Evolutionary conservation across 2,329 filamentous ascomycete species (phyloP), one percentile per base, ranked within the genome.

Genomic region (Stachybotrys echinatus): DNA sequence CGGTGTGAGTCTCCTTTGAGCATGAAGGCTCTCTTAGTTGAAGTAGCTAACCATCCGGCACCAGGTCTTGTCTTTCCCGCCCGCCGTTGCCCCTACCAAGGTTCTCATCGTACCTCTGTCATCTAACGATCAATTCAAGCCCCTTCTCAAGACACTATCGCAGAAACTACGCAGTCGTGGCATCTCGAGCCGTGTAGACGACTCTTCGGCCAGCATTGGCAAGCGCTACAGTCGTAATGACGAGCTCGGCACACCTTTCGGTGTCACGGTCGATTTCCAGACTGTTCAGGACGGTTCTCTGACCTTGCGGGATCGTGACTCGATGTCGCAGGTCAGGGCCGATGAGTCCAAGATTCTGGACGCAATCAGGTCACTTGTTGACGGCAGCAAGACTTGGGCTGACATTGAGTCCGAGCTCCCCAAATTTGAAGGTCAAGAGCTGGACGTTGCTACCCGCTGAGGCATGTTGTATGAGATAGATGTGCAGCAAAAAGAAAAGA

Each of bases 181-280:
- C 50, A 77, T 97, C 49, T 90, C 90, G 42, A 95, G 83, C 75
- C 86, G 89, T 53, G 82, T 96, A 37, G 94, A 97, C 64, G 89
- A 94, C 69, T 95, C 89, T 14, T 89, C 87, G 23, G 91, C 92
- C 54, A 91, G 85, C 55, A 97, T 97, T 60, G 92, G 92, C 67
- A 96, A 95, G 79, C 87, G 92, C 48, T 97, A 95, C 71, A 85
- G 88, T 65, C 85, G 94, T 62, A 96, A 96, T 67, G 92, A 97
- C 69, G 92, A 97, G 74, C 81, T 96, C 52, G 94, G 92, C 62
- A 97, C 94, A 42, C 90, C 92, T 7, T 85, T 96, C 56, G 92
- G 91, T 65, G 85, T 97, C 69, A 97, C 92, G 0, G 83, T 97
- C 52, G 92, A 97, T 70, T 97, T 96, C 80, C 89, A 97, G 76